Conservation (phyloP, 306 rosid species). For the Rosa rugosa region DNA sequence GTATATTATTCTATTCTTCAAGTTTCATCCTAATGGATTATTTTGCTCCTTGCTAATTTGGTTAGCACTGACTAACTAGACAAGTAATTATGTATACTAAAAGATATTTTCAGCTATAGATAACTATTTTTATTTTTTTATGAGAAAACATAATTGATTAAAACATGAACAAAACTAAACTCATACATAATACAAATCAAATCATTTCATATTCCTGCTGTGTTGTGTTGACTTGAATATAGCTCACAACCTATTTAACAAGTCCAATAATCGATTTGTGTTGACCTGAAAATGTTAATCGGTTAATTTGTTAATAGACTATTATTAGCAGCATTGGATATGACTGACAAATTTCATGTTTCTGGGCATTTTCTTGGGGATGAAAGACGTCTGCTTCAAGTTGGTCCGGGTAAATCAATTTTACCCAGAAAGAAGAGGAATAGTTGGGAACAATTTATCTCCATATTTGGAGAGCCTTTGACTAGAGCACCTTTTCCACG, state of each 20-base stretch:
- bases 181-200: background rate
- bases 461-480: slow-evolving; percentile 39
- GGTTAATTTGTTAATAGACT: background rate
- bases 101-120: background rate
- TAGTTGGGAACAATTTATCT: slow-evolving; percentile 41
- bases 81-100: background rate
- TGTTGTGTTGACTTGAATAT: background rate
- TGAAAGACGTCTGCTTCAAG: slow-evolving; percentile 41
- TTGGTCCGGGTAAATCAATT: slow-evolving; percentile 38
- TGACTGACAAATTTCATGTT: background rate
- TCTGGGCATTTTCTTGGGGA: slow-evolving; percentile 1
- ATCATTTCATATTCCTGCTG: background rate
- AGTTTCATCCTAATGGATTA: background rate
- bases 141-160: background rate
- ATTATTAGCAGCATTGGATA: background rate
- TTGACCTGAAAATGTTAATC: background rate
- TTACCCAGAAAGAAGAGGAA: slow-evolving; percentile 41
- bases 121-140: too few species aligned
- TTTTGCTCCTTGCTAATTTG: background rate
- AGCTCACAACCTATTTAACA: background rate
- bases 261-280: background rate
- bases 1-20: slow-evolving; percentile 23
- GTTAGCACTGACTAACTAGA: background rate
- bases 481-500: slow-evolving; percentile 24
- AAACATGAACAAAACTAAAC: too few species aligned